phyloP scores from a whole-genome alignment of 768 basidiomycete species.

The Serpula lacrymans region DNA sequence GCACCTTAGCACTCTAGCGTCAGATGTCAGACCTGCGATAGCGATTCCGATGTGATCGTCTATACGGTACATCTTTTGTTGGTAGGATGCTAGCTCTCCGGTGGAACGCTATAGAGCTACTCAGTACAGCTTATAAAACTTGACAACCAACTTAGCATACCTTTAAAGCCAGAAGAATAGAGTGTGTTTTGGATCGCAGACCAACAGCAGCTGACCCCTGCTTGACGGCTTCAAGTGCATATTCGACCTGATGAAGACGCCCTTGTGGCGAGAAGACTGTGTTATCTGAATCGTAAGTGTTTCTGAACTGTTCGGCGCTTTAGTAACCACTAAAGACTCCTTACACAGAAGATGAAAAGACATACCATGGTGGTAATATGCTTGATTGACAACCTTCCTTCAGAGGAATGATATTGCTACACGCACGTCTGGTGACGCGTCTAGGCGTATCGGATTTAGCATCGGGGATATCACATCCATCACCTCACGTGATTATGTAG shows the following conservation, averaged over 20 bases:
- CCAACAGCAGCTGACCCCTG: slow-evolving; percentile 99
- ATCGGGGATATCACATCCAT: not conserved
- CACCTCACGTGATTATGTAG: slow-evolving; percentile 25
- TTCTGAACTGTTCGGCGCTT: slow-evolving; percentile 62
- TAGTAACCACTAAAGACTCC: slow-evolving; percentile 3
- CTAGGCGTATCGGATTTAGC: slow-evolving; percentile 9
- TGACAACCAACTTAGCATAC: slow-evolving; percentile 36
- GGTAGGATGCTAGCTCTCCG: slow-evolving; percentile 98
- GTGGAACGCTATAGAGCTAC: slow-evolving; percentile 75
- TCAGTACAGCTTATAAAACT: slow-evolving; percentile 3
- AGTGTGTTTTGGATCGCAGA: slow-evolving; percentile 91
- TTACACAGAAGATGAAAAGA: slow-evolving; percentile 2
- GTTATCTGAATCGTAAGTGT: slow-evolving; percentile 98
- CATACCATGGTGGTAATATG: slow-evolving; percentile 34
- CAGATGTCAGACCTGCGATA: slow-evolving; percentile 97
- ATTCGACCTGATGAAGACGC: slow-evolving; percentile 95
- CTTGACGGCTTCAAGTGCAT: slow-evolving; percentile 99
- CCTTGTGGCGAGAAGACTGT: slow-evolving; percentile 97
- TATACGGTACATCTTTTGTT: slow-evolving; percentile 99
- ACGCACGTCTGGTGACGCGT: slow-evolving; percentile 30
- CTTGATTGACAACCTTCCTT: not conserved
- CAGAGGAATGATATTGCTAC: slow-evolving; percentile 10
- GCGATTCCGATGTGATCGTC: slow-evolving; percentile 99
- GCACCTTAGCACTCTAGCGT: slow-evolving; percentile 95
- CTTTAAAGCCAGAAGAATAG: slow-evolving; percentile 90